phyloP scores from a whole-genome alignment of 129 eudicot species.

The Artemisia tridentata region DNA sequence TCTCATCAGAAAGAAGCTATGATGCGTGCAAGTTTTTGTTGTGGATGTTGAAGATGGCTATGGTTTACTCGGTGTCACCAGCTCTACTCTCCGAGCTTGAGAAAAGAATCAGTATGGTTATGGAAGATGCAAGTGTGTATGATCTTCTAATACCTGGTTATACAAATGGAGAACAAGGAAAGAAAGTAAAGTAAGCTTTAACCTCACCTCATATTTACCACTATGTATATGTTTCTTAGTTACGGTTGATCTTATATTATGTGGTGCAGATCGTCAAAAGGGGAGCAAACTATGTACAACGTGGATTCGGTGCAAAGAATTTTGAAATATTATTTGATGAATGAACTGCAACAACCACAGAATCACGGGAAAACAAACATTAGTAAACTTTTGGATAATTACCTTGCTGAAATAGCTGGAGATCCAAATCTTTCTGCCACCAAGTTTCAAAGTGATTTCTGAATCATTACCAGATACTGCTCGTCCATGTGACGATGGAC shows the following conservation, averaged over 20 bases:
- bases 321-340: slow-evolving; percentile 65
- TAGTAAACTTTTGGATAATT: slow-evolving; percentile 65
- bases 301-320: slow-evolving; percentile 64
- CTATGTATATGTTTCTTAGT: too few relatives aligned
- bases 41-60: slow-evolving; percentile 69
- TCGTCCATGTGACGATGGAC: slow-evolving; percentile 76
- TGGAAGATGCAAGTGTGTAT: slow-evolving; percentile 56
- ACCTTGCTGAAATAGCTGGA: slow-evolving; percentile 79
- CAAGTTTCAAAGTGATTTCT: slow-evolving; percentile 66
- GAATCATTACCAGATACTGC: slow-evolving; percentile 64
- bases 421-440: slow-evolving; percentile 64
- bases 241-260: not conserved
- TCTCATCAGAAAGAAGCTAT: slow-evolving; percentile 63
- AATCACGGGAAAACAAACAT: slow-evolving; percentile 37
- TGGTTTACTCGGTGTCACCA: slow-evolving; percentile 52
- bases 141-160: slow-evolving; percentile 66
- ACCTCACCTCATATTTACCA: not conserved
- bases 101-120: slow-evolving; percentile 58
- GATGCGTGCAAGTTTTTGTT: slow-evolving; percentile 68
- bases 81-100: slow-evolving; percentile 74
- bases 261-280: slow-evolving; percentile 38
- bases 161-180: slow-evolving; percentile 50
- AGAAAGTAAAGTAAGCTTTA: slow-evolving; percentile 41
- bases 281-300: slow-evolving; percentile 48
- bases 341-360: slow-evolving; percentile 49